These are phyloP conservation scores for Amphichorda felina DNA, from an alignment of 2,329 filamentous ascomycete species.

Conservation along the genomic window DNA sequence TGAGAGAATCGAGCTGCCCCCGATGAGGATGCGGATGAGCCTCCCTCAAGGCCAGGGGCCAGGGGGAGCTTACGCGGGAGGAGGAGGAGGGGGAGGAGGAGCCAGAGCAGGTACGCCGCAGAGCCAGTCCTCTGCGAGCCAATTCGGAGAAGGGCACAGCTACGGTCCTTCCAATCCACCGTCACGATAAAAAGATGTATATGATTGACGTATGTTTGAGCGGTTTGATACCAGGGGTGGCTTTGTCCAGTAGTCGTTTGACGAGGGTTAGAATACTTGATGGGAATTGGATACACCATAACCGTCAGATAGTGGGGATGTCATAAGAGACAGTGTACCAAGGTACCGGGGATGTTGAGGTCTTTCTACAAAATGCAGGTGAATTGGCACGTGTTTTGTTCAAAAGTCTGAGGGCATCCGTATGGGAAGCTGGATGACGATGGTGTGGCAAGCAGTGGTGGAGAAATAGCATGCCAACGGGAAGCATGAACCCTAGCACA, in stretches of 20 bases:
- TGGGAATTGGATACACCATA: background rate
- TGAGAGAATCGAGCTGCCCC: constrained; percentile 3
- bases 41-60: background rate
- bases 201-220: too few relatives aligned
- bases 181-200: background rate
- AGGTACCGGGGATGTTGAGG: too few relatives aligned
- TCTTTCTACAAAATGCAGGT: too few relatives aligned
- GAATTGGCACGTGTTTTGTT: too few relatives aligned
- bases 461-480: too few relatives aligned
- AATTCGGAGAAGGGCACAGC: background rate
- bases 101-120: background rate
- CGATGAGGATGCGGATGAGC: constrained; percentile 4
- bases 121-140: constrained; percentile 2
- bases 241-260: background rate
- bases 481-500: too few relatives aligned
- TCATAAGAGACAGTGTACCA: too few relatives aligned
- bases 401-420: too few relatives aligned
- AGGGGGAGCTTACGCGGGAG: background rate
- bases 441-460: too few relatives aligned
- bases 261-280: background rate
- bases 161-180: constrained; percentile 1
- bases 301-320: background rate
- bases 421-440: too few relatives aligned
- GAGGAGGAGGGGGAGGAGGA: background rate
- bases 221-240: background rate